A percentile compares a stretch with the other conserved stretches of the same genome.
phyloP scores from a whole-genome alignment of 345 rosid genomes.

The Camelina sativa region DNA sequence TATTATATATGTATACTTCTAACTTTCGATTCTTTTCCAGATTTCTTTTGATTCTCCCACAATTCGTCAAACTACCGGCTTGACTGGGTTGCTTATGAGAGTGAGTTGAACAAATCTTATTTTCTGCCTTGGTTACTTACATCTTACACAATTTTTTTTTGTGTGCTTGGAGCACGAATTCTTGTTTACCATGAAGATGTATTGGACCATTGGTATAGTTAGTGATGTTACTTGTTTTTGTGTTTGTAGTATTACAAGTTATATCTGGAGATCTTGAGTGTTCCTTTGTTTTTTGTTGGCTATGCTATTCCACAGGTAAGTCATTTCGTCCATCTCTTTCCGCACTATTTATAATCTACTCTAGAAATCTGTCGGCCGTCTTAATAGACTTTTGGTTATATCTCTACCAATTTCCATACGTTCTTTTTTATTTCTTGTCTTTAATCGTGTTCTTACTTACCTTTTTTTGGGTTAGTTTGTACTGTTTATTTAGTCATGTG shows the following conservation, averaged over 20 bases:
- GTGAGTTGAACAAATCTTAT: slow-evolving; percentile 53
- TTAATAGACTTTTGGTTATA: neutral
- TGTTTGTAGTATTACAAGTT: slow-evolving; percentile 68
- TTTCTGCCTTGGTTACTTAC: slow-evolving; percentile 20
- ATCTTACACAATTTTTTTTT: slow-evolving; percentile 14
- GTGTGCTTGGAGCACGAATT: neutral
- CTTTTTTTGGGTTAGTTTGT: neutral
- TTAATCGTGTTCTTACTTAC: neutral
- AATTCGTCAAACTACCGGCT: slow-evolving; percentile 49
- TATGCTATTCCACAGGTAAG: slow-evolving; percentile 79
- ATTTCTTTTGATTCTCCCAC: slow-evolving; percentile 59
- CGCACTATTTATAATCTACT: neutral
- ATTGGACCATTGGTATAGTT: neutral
- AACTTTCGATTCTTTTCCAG: slow-evolving; percentile 47
- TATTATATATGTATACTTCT: slow-evolving; percentile 1
- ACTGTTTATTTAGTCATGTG: neutral
- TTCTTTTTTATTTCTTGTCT: neutral
- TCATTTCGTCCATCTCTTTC: slow-evolving; percentile 3
- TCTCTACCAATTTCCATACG: neutral
- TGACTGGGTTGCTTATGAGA: slow-evolving; percentile 57
- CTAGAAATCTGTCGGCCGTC: neutral
- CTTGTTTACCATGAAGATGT: neutral
- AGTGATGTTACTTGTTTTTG: slow-evolving; percentile 23
- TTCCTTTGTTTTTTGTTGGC: slow-evolving; percentile 64
- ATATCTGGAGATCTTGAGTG: slow-evolving; percentile 61